These are phyloP conservation scores for Lonicera japonica DNA, from an alignment of 129 eudicot species.

Conservation along the genomic window DNA sequence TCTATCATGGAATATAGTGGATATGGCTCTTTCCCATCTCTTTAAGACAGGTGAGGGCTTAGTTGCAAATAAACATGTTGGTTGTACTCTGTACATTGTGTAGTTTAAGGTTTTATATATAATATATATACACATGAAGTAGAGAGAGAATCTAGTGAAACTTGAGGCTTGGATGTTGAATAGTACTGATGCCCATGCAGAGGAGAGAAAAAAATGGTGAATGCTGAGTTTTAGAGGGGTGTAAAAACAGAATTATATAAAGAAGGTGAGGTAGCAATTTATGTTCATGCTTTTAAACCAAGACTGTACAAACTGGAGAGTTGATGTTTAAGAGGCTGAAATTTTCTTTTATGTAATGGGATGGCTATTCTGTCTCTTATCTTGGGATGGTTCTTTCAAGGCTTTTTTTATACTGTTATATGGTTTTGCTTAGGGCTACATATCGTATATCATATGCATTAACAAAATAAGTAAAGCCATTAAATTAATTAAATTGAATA, in stretches of 20 bases:
- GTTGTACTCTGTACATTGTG: conserved; percentile 90
- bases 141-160: conserved; percentile 30
- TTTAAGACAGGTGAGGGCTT: conserved; percentile 19
- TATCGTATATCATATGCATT: too few species aligned
- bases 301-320: conserved; percentile 34
- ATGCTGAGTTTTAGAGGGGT: conserved; percentile 13
- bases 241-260: conserved; percentile 7
- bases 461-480: too few species aligned
- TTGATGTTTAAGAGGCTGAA: too few species aligned
- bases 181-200: too few species aligned
- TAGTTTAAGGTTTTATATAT: conserved; percentile 64
- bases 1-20: conserved; percentile 1
- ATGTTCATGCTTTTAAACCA: conserved; percentile 7
- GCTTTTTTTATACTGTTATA: too few species aligned
- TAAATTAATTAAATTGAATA: too few species aligned
- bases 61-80: conserved; percentile 60
- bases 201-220: too few species aligned
- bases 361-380: too few species aligned
- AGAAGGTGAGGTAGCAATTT: conserved; percentile 25
- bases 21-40: too few species aligned
- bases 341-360: too few species aligned
- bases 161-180: conserved; percentile 42
- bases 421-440: too few species aligned
- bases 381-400: too few species aligned
- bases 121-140: conserved; percentile 26